These are phyloP conservation scores for Erodium maritimum DNA, from an alignment of 345 rosid species.

Conservation along the genomic window DNA sequence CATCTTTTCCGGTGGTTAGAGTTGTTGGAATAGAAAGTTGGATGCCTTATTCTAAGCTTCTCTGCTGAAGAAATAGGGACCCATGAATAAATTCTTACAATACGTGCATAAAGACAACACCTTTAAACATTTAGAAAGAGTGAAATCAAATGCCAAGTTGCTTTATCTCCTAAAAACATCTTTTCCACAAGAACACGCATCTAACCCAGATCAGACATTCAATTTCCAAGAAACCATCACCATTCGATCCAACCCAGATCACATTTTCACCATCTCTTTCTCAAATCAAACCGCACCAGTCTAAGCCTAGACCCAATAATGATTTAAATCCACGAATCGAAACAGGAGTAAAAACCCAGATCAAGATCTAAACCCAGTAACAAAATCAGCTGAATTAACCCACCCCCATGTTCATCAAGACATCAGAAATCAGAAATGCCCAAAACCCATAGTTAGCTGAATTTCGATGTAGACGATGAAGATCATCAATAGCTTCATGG, in stretches of 20 bases:
- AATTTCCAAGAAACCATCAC: neutral
- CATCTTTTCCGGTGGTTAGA: neutral
- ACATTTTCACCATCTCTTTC: neutral
- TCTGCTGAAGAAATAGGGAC: neutral
- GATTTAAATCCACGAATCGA: neutral
- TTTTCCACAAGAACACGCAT: neutral
- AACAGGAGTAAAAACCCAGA: neutral
- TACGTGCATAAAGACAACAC: neutral
- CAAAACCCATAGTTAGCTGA: neutral
- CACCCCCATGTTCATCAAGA: neutral
- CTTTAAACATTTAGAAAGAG: neutral
- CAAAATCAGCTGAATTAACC: neutral
- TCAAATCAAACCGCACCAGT: too few species aligned
- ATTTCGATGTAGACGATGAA: neutral
- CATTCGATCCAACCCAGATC: neutral
- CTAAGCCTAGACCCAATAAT: too few species aligned
- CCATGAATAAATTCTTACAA: neutral
- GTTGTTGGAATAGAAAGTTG: neutral
- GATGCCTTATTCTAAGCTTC: neutral
- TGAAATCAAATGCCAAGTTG: neutral
- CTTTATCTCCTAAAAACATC: neutral
- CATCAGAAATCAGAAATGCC: neutral
- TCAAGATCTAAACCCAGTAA: neutral
- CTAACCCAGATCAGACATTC: neutral
- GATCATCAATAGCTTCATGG: neutral